A percentile compares a stretch with the other conserved stretches of the same genome.
Conservation (phyloP, 768 basidiomycete genomes). For the Boletus rubroflammeus region DNA sequence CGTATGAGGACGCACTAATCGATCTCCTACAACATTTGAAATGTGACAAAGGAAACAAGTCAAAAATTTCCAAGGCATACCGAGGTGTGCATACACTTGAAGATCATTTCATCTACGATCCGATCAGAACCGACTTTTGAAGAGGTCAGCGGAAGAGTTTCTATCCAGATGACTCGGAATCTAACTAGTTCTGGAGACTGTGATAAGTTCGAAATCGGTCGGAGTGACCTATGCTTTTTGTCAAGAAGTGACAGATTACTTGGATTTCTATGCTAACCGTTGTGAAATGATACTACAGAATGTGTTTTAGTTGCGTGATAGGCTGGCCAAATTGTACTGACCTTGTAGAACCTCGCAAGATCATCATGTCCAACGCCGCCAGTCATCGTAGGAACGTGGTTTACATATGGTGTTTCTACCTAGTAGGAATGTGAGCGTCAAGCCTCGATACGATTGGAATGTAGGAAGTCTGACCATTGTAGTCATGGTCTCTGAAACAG, state of each 20-base stretch:
- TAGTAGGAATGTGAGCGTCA: constrained; percentile 12
- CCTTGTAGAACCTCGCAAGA: constrained; percentile 46
- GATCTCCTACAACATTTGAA: constrained; percentile 32
- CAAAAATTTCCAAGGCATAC: constrained; percentile 14
- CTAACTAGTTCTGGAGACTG: constrained; percentile 41
- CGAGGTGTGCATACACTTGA: constrained; percentile 39
- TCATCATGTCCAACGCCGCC: constrained; percentile 44
- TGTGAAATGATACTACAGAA: constrained; percentile 39
- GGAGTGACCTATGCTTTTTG: constrained; percentile 35
- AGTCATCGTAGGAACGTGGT: constrained; percentile 43
- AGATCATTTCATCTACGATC: constrained; percentile 47
- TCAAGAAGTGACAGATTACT: neutral
- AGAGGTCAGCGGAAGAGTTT: neutral
- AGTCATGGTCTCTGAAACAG: constrained; percentile 36
- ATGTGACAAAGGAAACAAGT: neutral
- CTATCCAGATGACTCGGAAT: neutral
- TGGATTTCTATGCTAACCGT: constrained; percentile 16
- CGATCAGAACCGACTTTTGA: constrained; percentile 39
- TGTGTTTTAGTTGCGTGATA: neutral
- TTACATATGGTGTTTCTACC: constrained; percentile 41
- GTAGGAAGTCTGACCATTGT: constrained; percentile 33
- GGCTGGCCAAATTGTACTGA: constrained; percentile 6
- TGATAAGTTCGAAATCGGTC: constrained; percentile 37
- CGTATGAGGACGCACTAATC: constrained; percentile 33
- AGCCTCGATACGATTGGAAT: neutral